These are phyloP conservation scores for Penicillium vulpinum DNA, from an alignment of 2,329 filamentous ascomycete genomes.

Conservation along the genomic window DNA sequence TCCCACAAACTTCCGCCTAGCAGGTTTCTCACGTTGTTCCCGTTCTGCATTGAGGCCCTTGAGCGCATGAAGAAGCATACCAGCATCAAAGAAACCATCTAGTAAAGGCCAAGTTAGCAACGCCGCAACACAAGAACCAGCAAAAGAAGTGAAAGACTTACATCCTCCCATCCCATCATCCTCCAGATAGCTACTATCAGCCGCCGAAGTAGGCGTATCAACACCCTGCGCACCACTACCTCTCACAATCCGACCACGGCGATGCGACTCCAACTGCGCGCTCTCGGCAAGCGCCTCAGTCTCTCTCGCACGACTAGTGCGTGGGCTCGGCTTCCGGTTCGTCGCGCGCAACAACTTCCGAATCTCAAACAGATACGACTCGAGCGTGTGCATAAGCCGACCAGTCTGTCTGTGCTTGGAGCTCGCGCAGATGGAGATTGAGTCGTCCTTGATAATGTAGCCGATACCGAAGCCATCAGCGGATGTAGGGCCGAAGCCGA, in stretches of 20 bases:
- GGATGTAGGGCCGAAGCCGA: slow-evolving; percentile 92
- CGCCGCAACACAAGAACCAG: not conserved
- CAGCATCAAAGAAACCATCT: slow-evolving; percentile 98
- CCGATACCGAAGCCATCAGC: slow-evolving; percentile 95
- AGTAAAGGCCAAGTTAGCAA: slow-evolving; percentile 14
- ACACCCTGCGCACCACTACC: slow-evolving; percentile 53
- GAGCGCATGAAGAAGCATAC: slow-evolving; percentile 86
- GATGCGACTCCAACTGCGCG: slow-evolving; percentile 50
- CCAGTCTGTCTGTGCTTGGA: slow-evolving; percentile 93
- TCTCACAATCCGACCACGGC: slow-evolving; percentile 70
- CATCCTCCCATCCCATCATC: slow-evolving; percentile 92
- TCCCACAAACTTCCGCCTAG: slow-evolving; percentile 45
- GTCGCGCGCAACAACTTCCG: slow-evolving; percentile 77
- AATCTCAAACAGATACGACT: slow-evolving; percentile 88
- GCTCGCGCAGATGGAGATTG: slow-evolving; percentile 85
- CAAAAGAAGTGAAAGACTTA: slow-evolving; percentile 57
- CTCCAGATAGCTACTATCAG: slow-evolving; percentile 70
- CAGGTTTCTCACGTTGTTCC: slow-evolving; percentile 40
- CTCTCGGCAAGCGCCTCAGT: slow-evolving; percentile 52
- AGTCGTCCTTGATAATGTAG: slow-evolving; percentile 97
- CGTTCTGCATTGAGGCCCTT: slow-evolving; percentile 56
- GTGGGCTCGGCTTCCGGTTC: slow-evolving; percentile 55
- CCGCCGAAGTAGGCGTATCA: slow-evolving; percentile 63
- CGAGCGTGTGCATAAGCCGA: slow-evolving; percentile 84
- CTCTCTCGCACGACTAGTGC: slow-evolving; percentile 61